Conservation (phyloP, 371 early-diverging fungal genomes). For the Rhizopus stolonifer region DNA sequence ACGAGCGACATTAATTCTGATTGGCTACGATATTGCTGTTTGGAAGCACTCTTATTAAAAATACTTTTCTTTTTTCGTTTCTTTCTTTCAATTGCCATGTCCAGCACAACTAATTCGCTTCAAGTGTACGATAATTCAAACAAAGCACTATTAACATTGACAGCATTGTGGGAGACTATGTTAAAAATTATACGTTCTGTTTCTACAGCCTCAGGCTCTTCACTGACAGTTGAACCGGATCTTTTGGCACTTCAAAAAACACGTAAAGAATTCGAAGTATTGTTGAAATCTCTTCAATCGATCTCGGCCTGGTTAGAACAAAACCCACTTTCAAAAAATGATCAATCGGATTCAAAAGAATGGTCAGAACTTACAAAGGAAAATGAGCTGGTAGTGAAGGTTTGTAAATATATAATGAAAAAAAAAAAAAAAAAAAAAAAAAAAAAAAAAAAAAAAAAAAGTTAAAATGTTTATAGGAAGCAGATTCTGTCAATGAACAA, state of each 20-base stretch:
- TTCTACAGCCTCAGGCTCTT: constrained; percentile 31
- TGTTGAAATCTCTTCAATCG: constrained; percentile 22
- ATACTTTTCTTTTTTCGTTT: background rate
- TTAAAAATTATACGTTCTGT: constrained; percentile 33
- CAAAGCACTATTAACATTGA: constrained; percentile 31
- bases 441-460: too few species aligned
- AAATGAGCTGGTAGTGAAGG: constrained; percentile 1
- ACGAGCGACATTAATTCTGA: too few species aligned
- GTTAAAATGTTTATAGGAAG: constrained; percentile 22
- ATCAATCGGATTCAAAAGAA: constrained; percentile 10
- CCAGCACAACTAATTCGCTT: background rate
- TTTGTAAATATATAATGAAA: background rate
- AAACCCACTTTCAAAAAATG: constrained; percentile 13
- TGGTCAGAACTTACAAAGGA: constrained; percentile 17
- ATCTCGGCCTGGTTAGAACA: constrained; percentile 29
- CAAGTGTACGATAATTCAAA: constrained; percentile 29
- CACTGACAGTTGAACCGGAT: constrained; percentile 42
- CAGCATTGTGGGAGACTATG: constrained; percentile 38
- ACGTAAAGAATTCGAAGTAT: constrained; percentile 33
- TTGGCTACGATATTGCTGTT: too few species aligned
- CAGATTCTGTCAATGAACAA: constrained; percentile 28
- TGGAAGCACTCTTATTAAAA: too few species aligned
- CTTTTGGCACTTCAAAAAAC: constrained; percentile 30
- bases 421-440: too few species aligned
- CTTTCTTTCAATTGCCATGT: constrained; percentile 1